Base-by-base conservation (phyloP, 2,329 filamentous ascomycete species). In the Orbilia javanica region DNA sequence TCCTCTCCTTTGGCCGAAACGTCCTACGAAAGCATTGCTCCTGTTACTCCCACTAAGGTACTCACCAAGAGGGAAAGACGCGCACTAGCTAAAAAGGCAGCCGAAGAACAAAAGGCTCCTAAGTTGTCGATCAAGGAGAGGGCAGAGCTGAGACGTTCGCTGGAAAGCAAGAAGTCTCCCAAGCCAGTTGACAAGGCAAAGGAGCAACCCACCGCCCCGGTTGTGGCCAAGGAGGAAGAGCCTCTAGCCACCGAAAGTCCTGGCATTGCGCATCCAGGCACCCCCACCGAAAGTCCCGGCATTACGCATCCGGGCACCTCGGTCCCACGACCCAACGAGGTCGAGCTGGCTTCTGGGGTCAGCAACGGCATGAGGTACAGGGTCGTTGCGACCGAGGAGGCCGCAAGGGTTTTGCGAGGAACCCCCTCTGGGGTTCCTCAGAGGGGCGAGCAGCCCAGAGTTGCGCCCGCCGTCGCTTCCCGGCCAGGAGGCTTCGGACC, bases 41-140 rank as follows among this genome's bases (percentile, higher is more conserved):
- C 27, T 3, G 31, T 46, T 6, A 44, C 42, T 6, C 29, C 50
- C 1, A 36, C 66, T 20, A 62, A 13, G 36, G 50, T 52, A 3
- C 22, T 42, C 7, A 68, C 71, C 13, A 75, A 75, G 55, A 68
- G 50, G 36, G 71, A 75, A 62, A 42, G 70, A 18, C 36, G 52
- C 18, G 60, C 69, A 27, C 20, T 60, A 22, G 70, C 64, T 13
- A 63, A 46, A 25, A 44, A 67, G 29, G 31, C 27, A 13, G 53
- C 52, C 1, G 50, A 36, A 6, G 60, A 62, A 31, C 18, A 39
- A 31, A 53, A 67, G 25, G n/a, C 18, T 20, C 39, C 62, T 1
- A 69, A 76, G 27, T 42, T 65, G 5, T 65, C 65, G 4, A 42
- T 69, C 7, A 69, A 76, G 34, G 72, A 76, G 31, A 29, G 65